Evolutionary conservation across 306 rosid genomes (phyloP).

Genomic region (Datisca glomerata): DNA sequence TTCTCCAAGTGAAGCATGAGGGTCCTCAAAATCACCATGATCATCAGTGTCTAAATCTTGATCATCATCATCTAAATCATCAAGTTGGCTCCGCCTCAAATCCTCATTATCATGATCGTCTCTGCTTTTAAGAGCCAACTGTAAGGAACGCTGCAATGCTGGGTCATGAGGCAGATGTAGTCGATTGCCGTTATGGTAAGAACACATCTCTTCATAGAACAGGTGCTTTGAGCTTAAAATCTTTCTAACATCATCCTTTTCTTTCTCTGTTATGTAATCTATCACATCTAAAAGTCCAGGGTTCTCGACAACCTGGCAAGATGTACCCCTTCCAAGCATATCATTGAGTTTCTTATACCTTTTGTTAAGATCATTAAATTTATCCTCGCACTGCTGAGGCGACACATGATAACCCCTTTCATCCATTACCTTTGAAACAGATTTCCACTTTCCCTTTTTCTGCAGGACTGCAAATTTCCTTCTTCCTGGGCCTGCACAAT

Average conservation of each 20-base stretch:
- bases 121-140: constrained; percentile 55
- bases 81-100: constrained; percentile 39
- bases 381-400: constrained; percentile 97
- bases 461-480: constrained; percentile 50
- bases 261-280: constrained; percentile 61
- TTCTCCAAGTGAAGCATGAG: constrained; percentile 37
- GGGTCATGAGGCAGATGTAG: constrained; percentile 86
- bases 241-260: constrained; percentile 71
- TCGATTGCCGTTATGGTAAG: constrained; percentile 76
- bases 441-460: constrained; percentile 93
- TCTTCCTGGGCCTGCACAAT: constrained; percentile 45
- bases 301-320: constrained; percentile 84
- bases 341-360: constrained; percentile 82
- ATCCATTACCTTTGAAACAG: constrained; percentile 82
- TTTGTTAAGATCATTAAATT: constrained; percentile 85
- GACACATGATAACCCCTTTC: constrained; percentile 82
- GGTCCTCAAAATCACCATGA: constrained; percentile 59
- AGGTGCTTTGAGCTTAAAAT: constrained; percentile 79
- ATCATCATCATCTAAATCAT: constrained; percentile 71
- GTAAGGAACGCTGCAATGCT: constrained; percentile 71
- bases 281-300: constrained; percentile 64
- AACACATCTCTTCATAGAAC: constrained; percentile 91
- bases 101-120: constrained; percentile 64
- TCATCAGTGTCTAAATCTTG: constrained; percentile 55
- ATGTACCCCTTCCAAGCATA: constrained; percentile 85